phyloP scores from a whole-genome alignment of 139 green algal genomes.

The Desmodesmus armatus region DNA sequence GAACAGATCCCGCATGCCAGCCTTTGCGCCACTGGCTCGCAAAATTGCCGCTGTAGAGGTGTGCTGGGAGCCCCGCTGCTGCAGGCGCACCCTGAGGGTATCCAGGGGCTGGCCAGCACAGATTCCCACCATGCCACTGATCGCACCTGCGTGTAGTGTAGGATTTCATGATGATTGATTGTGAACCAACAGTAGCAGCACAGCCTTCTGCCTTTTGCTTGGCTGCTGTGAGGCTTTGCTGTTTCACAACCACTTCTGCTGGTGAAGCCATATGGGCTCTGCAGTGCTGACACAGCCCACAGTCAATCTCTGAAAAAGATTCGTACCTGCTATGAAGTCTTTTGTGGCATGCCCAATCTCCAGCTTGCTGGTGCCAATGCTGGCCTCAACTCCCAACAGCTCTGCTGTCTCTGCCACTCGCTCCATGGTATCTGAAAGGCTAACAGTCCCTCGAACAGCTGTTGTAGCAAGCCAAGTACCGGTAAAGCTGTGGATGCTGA shows the following conservation, averaged over 20 bases:
- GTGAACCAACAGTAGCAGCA: not conserved
- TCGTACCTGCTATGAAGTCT: slow-evolving; percentile 28
- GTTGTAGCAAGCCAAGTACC: not conserved
- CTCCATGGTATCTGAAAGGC: not conserved
- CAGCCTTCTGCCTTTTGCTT: too few species aligned
- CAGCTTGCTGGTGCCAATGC: not conserved
- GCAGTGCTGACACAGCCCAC: too few species aligned
- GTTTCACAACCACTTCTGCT: too few species aligned
- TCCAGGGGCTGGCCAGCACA: slow-evolving; percentile 66
- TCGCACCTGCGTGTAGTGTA: slow-evolving; percentile 50
- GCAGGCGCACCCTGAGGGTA: slow-evolving; percentile 60
- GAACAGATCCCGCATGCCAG: slow-evolving; percentile 59
- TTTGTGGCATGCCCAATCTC: slow-evolving; percentile 31
- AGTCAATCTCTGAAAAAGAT: not conserved
- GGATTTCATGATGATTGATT: not conserved
- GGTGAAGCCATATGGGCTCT: too few species aligned
- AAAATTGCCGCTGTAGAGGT: not conserved
- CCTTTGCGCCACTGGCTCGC: slow-evolving; percentile 12
- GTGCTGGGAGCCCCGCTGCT: slow-evolving; percentile 50
- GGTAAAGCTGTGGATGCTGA: not conserved
- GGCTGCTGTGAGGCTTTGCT: too few species aligned
- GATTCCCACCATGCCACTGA: slow-evolving; percentile 59
- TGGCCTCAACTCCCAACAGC: slow-evolving; percentile 8
- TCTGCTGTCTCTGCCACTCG: slow-evolving; percentile 10
- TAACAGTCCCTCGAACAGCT: not conserved